Evolutionary conservation across 768 basidiomycete genomes (phyloP), one percentile per base, ranked within the genome.

Genomic region (Boletus bicolor): DNA sequence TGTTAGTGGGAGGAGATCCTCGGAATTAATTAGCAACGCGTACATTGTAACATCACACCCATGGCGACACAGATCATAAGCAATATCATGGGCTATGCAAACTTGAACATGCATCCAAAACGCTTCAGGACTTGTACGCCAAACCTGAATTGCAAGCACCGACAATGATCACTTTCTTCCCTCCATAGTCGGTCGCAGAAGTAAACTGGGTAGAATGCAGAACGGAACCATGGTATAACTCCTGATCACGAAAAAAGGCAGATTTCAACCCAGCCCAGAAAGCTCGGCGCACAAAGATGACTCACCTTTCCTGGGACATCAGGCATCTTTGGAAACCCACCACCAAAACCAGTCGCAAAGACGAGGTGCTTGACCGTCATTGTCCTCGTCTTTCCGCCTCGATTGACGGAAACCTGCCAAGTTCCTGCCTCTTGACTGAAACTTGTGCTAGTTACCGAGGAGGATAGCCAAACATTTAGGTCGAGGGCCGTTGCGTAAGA

Each of bases 101-200:
- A n/a, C 9, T 3, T 57, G 38, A 60, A 26, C 30, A 12, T 19
- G n/a, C 10, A 19, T 14, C 14, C 26, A 30, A 55, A 50, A 32
- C 28, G 28, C 62, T 35, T 64, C n/a, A 36, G 52, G 24, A 43
- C 11, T 7, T 17, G 37, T 42, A 30, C 10, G 24, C 39, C 49
- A 26, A 49, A 81, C 80, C 81, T 39, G 85, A 85, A 44, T 80
- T 86, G 46, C 81, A 79, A 14, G 86, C 79, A 5, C 87, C 86
- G 8, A 89, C 73, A 7, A 89, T 75, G 5, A 87, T 75, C 4
- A 78, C 85, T 60, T 82, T 86, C 74, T 87, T 87, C 10, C 84
- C 84, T 11, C 61, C 54, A 61, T 80, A 77, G 7, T 77, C 79
- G 1, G 64, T 50, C 0, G 78, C 80, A 14, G 72, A 72, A 15